Base-by-base conservation (phyloP, 2,329 filamentous ascomycete species). In the Ophiostoma triangulosporum region DNA sequence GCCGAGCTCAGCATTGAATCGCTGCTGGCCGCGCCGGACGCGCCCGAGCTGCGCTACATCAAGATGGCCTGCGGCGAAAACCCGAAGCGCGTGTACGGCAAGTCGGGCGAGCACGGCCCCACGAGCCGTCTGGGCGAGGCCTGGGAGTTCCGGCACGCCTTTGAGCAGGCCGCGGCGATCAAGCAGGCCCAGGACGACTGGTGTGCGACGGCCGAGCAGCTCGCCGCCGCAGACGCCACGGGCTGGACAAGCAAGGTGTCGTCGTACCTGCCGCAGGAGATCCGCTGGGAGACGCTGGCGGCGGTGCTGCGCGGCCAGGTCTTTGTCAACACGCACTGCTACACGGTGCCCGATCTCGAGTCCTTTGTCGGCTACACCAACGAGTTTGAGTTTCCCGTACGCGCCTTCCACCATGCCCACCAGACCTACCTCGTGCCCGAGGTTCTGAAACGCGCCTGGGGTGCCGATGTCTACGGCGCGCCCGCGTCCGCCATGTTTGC, bases 31-130 rank as follows among this genome's bases (percentile, higher is more conserved):
- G 80, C 84, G 51, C 81, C 81, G 0, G 80, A 83, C 40, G 71
- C 72, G 22, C 77, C 70, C 56, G 83, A 81, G 77, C 55, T 58
- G 36, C 73, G 83, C 20, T 86, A 84, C 64, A 83, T 87, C 73
- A 86, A 87, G 68, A 86, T 86, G 82, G 83, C 83, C 0, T 86
- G 82, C 58, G 83, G 83, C 33, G 83, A 86, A 66, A 86, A 86
- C 60, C 70, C 82, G 1, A 84, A 84, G 67, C 68, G 73, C 1
- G 68, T 79, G 0, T 83, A 84, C 56, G 80, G 80, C 9, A 70
- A 69, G 46, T 61, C 68, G 4, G 78, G 78, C 24, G 70, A 73
- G 51, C 69, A 69, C 46, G 75, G 77, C 0, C 80, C 80, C 0
- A 72, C 72, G 53, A 84, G 77, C 57, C 71, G 83, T 1, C 68